Conservation (phyloP, 2,329 filamentous ascomycete genomes). For the Hymenoscyphus scutula region DNA sequence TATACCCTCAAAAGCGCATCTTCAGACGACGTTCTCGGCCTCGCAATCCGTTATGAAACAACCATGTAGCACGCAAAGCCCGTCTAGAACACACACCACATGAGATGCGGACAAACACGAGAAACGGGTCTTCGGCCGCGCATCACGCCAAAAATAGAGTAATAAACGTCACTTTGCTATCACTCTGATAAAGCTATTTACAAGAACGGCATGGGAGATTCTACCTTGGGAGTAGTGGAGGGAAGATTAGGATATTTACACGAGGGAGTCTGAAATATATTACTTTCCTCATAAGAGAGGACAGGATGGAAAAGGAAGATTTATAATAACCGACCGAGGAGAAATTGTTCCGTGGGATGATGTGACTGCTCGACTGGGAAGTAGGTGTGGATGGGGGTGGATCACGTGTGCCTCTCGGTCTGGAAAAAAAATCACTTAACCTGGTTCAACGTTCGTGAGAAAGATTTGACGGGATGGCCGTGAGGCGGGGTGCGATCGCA, state of each 20-base stretch:
- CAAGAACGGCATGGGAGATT: neutral
- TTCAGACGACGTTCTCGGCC: neutral
- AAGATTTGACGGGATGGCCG: neutral
- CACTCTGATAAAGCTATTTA: neutral
- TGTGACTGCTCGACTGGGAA: neutral
- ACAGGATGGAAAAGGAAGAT: neutral
- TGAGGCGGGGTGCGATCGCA: neutral
- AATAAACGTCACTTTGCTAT: neutral
- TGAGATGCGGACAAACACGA: neutral
- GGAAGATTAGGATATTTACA: neutral
- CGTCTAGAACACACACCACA: neutral
- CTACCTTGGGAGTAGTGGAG: too few species aligned
- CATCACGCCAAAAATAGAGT: neutral
- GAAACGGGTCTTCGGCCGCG: neutral
- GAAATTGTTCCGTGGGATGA: neutral
- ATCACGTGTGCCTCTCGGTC: too few species aligned
- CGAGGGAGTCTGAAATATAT: neutral
- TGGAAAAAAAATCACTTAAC: too few species aligned
- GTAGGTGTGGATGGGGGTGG: neutral
- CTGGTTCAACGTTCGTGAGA: too few species aligned
- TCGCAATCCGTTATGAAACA: slow-evolving; percentile 3
- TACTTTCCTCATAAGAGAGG: neutral
- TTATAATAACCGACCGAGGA: neutral
- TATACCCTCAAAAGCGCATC: neutral
- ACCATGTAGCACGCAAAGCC: neutral